Evolutionary conservation across 2,329 filamentous ascomycete species (phyloP), one percentile per base, ranked within the genome.

Genomic region (Xylariaceae sp.): DNA sequence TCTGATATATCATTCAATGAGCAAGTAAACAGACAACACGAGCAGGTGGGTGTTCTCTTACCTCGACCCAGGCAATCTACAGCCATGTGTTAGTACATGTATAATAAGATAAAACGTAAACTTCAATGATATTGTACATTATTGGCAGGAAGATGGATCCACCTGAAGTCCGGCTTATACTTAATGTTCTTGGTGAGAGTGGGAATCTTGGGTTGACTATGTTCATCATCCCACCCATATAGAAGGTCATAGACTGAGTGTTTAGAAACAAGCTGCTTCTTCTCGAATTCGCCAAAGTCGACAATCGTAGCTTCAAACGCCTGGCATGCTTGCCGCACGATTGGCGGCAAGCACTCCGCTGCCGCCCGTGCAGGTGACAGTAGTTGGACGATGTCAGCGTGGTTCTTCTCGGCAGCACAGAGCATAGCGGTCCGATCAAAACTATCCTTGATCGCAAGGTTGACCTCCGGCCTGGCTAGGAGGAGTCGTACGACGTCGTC

Each of bases 1-100:
- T 72, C 70, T 74, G 61, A 12, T 19, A n/a, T n/a, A n/a, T n/a
- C n/a, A 40, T 51, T 50, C 14, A n/a, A 53, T 63, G 46, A 66
- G 61, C 47, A 50, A 23, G 49, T 20, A 26, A 44, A 32, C 21
- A 20, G 19, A 56, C 16, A 50, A n/a, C n/a, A n/a, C n/a, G 21
- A 32, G 2, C n/a, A 47, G 50, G 32, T 42, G 51, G 19, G 10
- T n/a, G 16, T 20, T 21, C 18, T 58, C 49, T 52, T 67, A 73
- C 79, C 69, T 88, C 84, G 3, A 84, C 80, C 85, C 85, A 88
- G 1, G 81, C 79, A 64, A 84, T 79, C 66, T 84, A 79, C 50
- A 49, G 48, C 20, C 18, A 16, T 21, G 48, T 40, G 61, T 67
- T 65, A 66, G 66, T 56, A 26, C 23, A 49, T 54, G 20, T 60